phyloP scores from a whole-genome alignment of 1,139 yeast species.

The Blastobotrys persicus region DNA sequence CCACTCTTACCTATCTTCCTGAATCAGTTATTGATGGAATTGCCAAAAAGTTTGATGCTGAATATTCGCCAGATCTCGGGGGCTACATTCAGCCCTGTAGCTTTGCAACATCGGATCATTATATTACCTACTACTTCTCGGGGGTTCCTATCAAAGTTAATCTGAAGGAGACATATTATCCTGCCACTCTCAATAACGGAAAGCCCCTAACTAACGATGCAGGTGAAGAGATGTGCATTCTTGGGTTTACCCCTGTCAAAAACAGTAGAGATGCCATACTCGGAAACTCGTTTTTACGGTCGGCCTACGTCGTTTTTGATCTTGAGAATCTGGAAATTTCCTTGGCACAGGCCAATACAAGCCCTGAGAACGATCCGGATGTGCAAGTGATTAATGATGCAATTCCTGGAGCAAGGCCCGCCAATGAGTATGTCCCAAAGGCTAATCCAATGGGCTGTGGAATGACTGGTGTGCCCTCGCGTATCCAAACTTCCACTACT shows the following conservation, averaged over 20 bases:
- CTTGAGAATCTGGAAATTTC: conserved; percentile 62
- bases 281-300: conserved; percentile 76
- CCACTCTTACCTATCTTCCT: conserved; percentile 62
- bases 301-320: conserved; percentile 78
- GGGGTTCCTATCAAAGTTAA: conserved; percentile 33
- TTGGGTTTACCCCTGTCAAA: conserved; percentile 23
- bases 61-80: conserved; percentile 22
- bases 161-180: conserved; percentile 28
- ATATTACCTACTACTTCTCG: conserved; percentile 29
- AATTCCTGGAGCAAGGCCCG: conserved; percentile 17
- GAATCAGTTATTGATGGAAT: conserved; percentile 25
- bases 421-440: conserved; percentile 13
- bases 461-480: background rate
- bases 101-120: too few species aligned
- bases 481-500: background rate
- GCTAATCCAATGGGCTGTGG: background rate
- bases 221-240: conserved; percentile 21
- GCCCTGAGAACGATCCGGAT: conserved; percentile 24
- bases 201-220: conserved; percentile 28
- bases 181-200: conserved; percentile 27
- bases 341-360: conserved; percentile 55
- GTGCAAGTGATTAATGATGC: conserved; percentile 19
- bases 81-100: conserved; percentile 27
- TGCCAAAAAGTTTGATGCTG: conserved; percentile 27
- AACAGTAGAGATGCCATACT: conserved; percentile 36